phyloP scores from a whole-genome alignment of 345 rosid species.

The Xanthoceras sorbifolium region DNA sequence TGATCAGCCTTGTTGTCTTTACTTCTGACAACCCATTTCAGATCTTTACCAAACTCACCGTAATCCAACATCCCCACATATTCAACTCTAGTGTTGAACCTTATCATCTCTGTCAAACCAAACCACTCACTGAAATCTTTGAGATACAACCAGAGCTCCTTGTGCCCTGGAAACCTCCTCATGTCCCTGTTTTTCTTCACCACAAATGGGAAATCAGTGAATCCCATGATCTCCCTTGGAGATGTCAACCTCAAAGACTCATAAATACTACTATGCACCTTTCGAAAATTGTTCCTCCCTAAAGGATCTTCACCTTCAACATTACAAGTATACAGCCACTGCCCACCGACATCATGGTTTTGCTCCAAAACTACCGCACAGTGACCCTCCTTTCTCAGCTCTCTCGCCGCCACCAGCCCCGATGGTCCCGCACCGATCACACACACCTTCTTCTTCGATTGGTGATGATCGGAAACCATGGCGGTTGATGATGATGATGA shows the following conservation, averaged over 20 bases:
- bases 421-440: conserved; percentile 98
- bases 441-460: conserved; percentile 55
- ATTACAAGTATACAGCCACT: conserved; percentile 74
- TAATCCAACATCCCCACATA: conserved; percentile 64
- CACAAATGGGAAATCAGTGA: conserved; percentile 77
- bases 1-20: conserved; percentile 29
- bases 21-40: conserved; percentile 76
- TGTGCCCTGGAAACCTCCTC: conserved; percentile 89
- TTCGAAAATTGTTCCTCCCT: conserved; percentile 44
- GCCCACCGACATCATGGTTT: conserved; percentile 88
- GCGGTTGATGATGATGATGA: conserved; percentile 9
- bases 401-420: conserved; percentile 86
- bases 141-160: conserved; percentile 75
- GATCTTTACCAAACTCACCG: conserved; percentile 44
- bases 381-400: conserved; percentile 86
- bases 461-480: conserved; percentile 46
- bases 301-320: conserved; percentile 58
- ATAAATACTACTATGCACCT: conserved; percentile 88
- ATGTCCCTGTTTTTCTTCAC: conserved; percentile 71
- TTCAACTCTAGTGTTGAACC: conserved; percentile 81
- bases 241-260: conserved; percentile 65
- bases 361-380: conserved; percentile 73
- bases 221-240: conserved; percentile 94
- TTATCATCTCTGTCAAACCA: conserved; percentile 67
- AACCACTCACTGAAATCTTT: conserved; percentile 72